Conservation (phyloP, 495 filamentous ascomycete genomes). For the Rusavskia elegans region DNA sequence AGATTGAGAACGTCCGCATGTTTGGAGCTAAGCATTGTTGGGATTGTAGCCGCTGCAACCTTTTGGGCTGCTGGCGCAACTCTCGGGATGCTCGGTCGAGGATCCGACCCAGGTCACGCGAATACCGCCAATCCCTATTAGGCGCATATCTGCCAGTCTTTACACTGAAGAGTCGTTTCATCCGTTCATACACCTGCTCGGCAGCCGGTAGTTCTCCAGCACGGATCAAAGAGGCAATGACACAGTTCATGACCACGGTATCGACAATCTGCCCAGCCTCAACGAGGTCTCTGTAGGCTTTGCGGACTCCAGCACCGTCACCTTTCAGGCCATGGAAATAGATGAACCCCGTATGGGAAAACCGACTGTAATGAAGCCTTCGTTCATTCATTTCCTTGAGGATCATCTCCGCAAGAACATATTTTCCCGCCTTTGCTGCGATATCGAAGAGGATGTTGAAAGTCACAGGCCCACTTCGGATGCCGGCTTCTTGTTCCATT, state of each 20-base stretch:
- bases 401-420: slow-evolving; percentile 65
- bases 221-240: slow-evolving; percentile 62
- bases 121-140: slow-evolving; percentile 44
- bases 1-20: slow-evolving; percentile 45
- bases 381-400: slow-evolving; percentile 64
- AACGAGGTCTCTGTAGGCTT: slow-evolving; percentile 61
- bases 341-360: slow-evolving; percentile 65
- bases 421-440: slow-evolving; percentile 71
- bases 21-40: slow-evolving; percentile 42
- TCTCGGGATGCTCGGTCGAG: slow-evolving; percentile 30
- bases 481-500: slow-evolving; percentile 61
- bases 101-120: slow-evolving; percentile 25
- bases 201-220: slow-evolving; percentile 57
- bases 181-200: slow-evolving; percentile 62
- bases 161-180: slow-evolving; percentile 45
- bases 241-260: slow-evolving; percentile 68
- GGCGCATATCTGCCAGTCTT: slow-evolving; percentile 15
- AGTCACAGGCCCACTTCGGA: slow-evolving; percentile 51
- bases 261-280: slow-evolving; percentile 74
- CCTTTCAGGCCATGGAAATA: slow-evolving; percentile 59
- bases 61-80: slow-evolving; percentile 33
- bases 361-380: slow-evolving; percentile 47
- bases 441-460: slow-evolving; percentile 89
- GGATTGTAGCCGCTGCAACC: slow-evolving; percentile 32
- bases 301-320: slow-evolving; percentile 51